A percentile compares a stretch with the other conserved stretches of the same genome.
Evolutionary conservation across 2,329 filamentous ascomycete species (phyloP).

Genomic region (Thielaviopsis euricoi): DNA sequence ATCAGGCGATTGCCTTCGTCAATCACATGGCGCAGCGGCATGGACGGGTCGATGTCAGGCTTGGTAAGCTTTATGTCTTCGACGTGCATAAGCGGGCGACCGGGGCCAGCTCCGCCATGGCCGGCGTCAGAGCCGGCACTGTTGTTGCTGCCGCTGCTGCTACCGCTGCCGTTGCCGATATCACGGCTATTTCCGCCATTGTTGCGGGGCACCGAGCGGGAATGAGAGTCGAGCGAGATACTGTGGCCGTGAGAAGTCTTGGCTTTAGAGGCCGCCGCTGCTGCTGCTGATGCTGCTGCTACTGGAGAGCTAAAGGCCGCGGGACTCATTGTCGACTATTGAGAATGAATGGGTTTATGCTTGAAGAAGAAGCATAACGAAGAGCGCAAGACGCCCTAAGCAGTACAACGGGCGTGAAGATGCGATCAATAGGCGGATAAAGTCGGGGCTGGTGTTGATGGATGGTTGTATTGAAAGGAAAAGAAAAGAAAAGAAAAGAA

Average conservation of each 20-base stretch:
- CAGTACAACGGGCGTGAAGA: background rate
- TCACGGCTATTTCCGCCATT: slow-evolving; percentile 16
- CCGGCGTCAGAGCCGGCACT: background rate
- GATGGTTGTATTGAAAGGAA: too few species aligned
- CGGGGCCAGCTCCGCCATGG: slow-evolving; percentile 11
- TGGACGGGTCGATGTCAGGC: slow-evolving; percentile 30
- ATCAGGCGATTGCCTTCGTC: slow-evolving; percentile 35
- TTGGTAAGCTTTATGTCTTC: slow-evolving; percentile 32
- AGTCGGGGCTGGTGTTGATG: background rate
- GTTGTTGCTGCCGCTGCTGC: slow-evolving; percentile 7
- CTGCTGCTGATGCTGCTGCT: background rate
- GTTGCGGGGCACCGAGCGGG: slow-evolving; percentile 18
- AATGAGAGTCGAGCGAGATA: slow-evolving; percentile 19
- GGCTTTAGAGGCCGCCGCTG: background rate
- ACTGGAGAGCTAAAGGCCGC: slow-evolving; percentile 4
- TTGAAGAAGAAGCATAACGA: background rate
- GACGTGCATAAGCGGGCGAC: slow-evolving; percentile 32
- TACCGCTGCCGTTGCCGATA: slow-evolving; percentile 7
- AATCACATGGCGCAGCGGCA: slow-evolving; percentile 36
- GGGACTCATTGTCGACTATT: slow-evolving; percentile 7
- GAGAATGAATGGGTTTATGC: background rate
- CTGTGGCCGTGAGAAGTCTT: slow-evolving; percentile 12
- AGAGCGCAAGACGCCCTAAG: background rate
- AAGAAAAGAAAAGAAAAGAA: background rate
- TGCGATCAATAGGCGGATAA: background rate